Percentiles rank a stretch among this genome's conserved stretches.
These are phyloP conservation scores for Amesomyces nigricolor DNA, from an alignment of 2,329 filamentous ascomycete genomes.

Conservation along the genomic window DNA sequence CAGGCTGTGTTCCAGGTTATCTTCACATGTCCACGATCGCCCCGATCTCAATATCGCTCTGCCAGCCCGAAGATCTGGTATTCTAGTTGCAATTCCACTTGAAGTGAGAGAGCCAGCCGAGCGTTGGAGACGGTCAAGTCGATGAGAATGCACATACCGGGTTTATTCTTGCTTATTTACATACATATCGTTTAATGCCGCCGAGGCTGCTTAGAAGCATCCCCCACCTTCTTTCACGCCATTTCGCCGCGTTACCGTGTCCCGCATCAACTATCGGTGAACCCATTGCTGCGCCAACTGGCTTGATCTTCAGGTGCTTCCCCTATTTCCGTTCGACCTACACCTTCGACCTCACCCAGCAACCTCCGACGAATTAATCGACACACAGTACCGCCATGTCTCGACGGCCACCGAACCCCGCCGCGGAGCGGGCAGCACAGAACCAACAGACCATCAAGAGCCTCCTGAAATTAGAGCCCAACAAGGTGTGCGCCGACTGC, in stretches of 20 bases:
- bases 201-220: background rate
- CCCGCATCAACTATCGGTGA: slow-evolving; percentile 7
- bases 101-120: too few relatives aligned
- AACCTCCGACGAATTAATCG: background rate
- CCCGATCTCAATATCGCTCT: too few relatives aligned
- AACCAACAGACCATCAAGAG: slow-evolving; percentile 93
- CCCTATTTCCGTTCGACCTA: background rate
- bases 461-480: slow-evolving; percentile 86
- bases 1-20: background rate
- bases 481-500: slow-evolving; percentile 97
- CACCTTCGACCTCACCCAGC: background rate
- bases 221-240: background rate
- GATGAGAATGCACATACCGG: background rate
- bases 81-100: too few relatives aligned
- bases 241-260: background rate
- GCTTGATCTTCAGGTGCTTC: background rate
- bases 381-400: slow-evolving; percentile 53
- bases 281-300: slow-evolving; percentile 6
- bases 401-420: slow-evolving; percentile 66
- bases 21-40: background rate
- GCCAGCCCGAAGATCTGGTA: too few relatives aligned
- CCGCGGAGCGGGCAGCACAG: slow-evolving; percentile 77
- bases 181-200: background rate
- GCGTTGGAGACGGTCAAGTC: background rate
- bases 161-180: too few relatives aligned